Evolutionary conservation across 2,329 filamentous ascomycete genomes (phyloP), one percentile per base, ranked within the genome.

Genomic region (Penicillium sp.): DNA sequence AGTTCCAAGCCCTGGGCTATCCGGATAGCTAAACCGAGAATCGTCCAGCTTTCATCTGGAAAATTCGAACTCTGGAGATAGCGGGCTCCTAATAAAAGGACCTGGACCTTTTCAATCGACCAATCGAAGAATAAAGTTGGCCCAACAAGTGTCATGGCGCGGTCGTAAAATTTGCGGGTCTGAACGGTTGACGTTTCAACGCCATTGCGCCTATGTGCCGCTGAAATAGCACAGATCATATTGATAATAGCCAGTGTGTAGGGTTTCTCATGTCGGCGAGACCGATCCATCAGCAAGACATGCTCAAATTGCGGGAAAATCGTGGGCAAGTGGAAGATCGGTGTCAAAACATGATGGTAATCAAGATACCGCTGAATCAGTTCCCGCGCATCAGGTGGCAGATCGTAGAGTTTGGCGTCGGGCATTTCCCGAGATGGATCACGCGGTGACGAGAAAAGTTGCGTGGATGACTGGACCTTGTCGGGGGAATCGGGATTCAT

Each of bases 31-130:
- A 59, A 45, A 9, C 56, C 56, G 23, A 59, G 56, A 47, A 59
- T 33, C 12, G 56, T 59, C 56, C 56, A 59, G 48, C 56, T 55
- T 53, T 59, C 56, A 21, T 59, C 56, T n/a, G 56, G 56, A 20
- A 51, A 59, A 40, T 59, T 52, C 14, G 56, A 59, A 23, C 52
- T 59, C 47, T 55, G 56, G 16, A 59, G 56, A 53, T 59, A 59
- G 11, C 56, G 56, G 20, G 56, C 56, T 12, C 56, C 56, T 18
- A 59, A 35, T 46, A 59, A 21, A 18, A 59, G 42, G 9, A 59
- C 30, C 9, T 59, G 56, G 8, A 59, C 56, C 47, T 59, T 59
- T 21, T 59, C 56, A 6, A 59, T 35, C 5, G 56, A 52, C 56
- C 56, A 59, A 30, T 59, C 56, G 28, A 55, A 59, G 21, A 59